Percentiles rank a stretch among this genome's conserved stretches.
Evolutionary conservation across 176 grass and related monocot genomes (phyloP).

Genomic region (Stipa capillata): DNA sequence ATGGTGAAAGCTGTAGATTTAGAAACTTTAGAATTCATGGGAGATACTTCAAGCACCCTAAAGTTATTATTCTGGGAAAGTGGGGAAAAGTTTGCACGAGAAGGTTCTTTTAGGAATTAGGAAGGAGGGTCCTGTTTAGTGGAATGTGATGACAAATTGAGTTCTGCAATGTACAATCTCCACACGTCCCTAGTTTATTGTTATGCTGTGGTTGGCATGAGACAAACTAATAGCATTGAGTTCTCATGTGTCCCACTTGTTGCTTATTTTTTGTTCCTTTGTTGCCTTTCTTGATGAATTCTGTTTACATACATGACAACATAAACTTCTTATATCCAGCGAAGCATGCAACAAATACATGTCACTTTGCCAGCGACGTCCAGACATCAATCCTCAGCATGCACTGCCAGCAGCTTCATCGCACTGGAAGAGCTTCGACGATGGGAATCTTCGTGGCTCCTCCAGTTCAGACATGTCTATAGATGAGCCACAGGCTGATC

Average conservation of each 20-base stretch:
- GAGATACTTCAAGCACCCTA: background rate
- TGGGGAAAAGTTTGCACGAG: constrained; percentile 12
- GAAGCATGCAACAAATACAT: constrained; percentile 91
- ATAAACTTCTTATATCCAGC: constrained; percentile 45
- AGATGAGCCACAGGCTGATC: constrained; percentile 60
- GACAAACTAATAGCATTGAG: background rate
- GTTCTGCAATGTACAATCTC: background rate
- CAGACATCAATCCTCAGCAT: constrained; percentile 53
- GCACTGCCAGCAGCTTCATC: constrained; percentile 23
- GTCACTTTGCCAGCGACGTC: constrained; percentile 66
- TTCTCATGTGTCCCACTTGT: background rate
- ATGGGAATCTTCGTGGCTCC: constrained; percentile 58
- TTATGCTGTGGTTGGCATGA: background rate
- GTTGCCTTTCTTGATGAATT: constrained; percentile 16
- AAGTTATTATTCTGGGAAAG: background rate
- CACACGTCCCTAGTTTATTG: background rate
- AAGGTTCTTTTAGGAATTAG: constrained; percentile 1
- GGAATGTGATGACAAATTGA: background rate
- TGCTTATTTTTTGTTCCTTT: constrained; percentile 17
- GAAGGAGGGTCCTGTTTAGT: background rate
- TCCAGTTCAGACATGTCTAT: constrained; percentile 96
- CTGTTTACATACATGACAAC: constrained; percentile 13
- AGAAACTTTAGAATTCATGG: background rate
- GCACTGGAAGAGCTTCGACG: constrained; percentile 54
- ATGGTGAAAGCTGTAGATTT: constrained; percentile 1